phyloP scores from a whole-genome alignment of 441 rosid species.

The Erodium trifolium region DNA sequence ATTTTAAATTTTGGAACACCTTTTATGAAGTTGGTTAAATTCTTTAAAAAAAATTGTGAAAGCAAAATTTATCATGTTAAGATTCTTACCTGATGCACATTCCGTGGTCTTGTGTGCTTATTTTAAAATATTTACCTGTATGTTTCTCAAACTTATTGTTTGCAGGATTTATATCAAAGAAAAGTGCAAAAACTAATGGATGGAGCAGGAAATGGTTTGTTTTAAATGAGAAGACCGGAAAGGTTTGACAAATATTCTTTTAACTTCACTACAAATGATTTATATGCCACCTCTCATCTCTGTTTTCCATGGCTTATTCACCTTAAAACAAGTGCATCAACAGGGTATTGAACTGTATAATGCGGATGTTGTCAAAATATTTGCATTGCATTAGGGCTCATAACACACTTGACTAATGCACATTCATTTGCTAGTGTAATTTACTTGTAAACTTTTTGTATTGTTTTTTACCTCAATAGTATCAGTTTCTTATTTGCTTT shows the following conservation, averaged over 20 bases:
- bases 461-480: not conserved
- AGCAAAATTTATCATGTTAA: too few species aligned
- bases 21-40: not conserved
- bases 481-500: not conserved
- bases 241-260: conserved; percentile 40
- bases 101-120: too few species aligned
- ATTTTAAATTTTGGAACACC: not conserved
- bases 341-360: not conserved
- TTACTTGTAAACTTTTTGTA: not conserved
- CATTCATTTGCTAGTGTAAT: not conserved
- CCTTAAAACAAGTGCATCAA: not conserved
- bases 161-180: conserved; percentile 71
- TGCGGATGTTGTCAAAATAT: conserved; percentile 2
- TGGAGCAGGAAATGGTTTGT: conserved; percentile 99
- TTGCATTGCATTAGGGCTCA: not conserved
- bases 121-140: not conserved
- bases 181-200: conserved; percentile 82
- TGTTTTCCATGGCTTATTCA: not conserved
- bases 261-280: not conserved
- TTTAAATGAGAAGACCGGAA: conserved; percentile 87
- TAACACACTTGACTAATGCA: not conserved
- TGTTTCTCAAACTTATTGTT: not conserved
- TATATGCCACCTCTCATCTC: not conserved
- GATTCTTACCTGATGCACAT: too few species aligned
- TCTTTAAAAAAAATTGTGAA: not conserved